phyloP scores from a whole-genome alignment of 306 rosid genomes.

The Castanea mollissima region DNA sequence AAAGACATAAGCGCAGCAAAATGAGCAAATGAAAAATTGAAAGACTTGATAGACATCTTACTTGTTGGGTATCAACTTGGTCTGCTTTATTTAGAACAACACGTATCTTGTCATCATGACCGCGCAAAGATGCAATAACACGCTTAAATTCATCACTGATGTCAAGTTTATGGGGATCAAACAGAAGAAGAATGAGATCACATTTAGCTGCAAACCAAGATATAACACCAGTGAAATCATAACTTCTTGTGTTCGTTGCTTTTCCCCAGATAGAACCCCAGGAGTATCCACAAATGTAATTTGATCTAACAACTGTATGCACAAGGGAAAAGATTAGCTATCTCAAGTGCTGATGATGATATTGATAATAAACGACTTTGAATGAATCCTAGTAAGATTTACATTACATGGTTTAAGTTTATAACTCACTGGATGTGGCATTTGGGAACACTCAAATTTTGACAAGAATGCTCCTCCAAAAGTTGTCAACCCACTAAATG shows the following conservation, averaged over 20 bases:
- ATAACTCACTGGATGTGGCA: conserved; percentile 93
- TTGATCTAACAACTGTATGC: conserved; percentile 66
- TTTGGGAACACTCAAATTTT: conserved; percentile 87
- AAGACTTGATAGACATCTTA: conserved; percentile 25
- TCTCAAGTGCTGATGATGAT: neutral
- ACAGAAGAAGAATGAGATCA: conserved; percentile 85
- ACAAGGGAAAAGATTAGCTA: conserved; percentile 1
- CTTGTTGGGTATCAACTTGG: conserved; percentile 97
- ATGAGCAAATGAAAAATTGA: neutral
- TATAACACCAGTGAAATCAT: conserved; percentile 94
- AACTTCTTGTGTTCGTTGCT: conserved; percentile 95
- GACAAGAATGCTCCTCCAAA: conserved; percentile 91
- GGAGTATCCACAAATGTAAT: conserved; percentile 92
- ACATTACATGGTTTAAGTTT: neutral
- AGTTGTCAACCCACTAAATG: conserved; percentile 73
- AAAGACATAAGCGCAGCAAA: neutral
- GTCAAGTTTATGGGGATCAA: conserved; percentile 94
- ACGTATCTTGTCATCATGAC: conserved; percentile 93
- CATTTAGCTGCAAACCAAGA: conserved; percentile 99
- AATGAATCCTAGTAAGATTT: neutral
- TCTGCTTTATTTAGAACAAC: conserved; percentile 95
- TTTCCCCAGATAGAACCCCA: conserved; percentile 95
- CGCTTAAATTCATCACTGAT: conserved; percentile 93
- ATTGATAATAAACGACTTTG: neutral
- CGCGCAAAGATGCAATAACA: conserved; percentile 74